Conservation (phyloP, 257 asterid species). For the Rhazya stricta region DNA sequence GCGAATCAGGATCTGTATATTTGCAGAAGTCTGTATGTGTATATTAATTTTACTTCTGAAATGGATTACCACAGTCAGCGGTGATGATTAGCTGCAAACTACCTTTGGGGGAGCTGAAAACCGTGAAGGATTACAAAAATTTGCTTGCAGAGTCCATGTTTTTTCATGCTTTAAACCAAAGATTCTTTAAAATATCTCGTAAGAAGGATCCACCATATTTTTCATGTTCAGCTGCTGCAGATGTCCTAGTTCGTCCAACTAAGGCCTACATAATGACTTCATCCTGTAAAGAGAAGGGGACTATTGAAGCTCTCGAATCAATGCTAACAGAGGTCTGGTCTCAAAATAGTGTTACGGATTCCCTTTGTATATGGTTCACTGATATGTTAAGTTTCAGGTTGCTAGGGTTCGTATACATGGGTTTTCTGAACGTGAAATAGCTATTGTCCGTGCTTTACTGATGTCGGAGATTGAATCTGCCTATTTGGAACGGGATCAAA, state of each 20-base stretch:
- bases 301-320: constrained; percentile 72
- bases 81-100: constrained; percentile 96
- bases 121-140: constrained; percentile 76
- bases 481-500: constrained; percentile 86
- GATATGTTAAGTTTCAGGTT: constrained; percentile 54
- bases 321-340: constrained; percentile 82
- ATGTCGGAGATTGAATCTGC: constrained; percentile 96
- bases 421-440: constrained; percentile 88
- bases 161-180: constrained; percentile 89
- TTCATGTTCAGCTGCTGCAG: constrained; percentile 93
- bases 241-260: constrained; percentile 71
- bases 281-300: constrained; percentile 87
- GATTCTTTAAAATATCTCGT: constrained; percentile 91
- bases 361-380: constrained; percentile 27
- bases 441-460: constrained; percentile 68
- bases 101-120: constrained; percentile 61
- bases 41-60: constrained; percentile 16
- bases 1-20: neutral
- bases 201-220: constrained; percentile 82
- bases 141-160: constrained; percentile 94
- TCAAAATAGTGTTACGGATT: constrained; percentile 10
- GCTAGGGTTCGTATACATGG: constrained; percentile 85
- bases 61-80: constrained; percentile 65
- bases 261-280: constrained; percentile 90
- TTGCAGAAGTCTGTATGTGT: neutral